Evolutionary conservation across 768 basidiomycete species (phyloP).

Genomic region (Boletales sp.): DNA sequence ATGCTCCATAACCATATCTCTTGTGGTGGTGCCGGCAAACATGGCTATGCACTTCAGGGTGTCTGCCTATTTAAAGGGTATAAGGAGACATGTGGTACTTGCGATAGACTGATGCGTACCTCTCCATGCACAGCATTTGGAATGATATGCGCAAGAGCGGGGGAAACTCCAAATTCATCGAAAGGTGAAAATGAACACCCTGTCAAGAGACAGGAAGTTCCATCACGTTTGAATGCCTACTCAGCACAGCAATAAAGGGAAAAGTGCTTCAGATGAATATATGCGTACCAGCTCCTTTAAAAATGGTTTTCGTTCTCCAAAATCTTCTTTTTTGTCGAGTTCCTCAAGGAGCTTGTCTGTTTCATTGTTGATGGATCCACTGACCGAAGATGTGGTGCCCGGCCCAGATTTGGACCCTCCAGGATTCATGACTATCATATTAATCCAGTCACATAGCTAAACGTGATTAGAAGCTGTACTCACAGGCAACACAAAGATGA

Average conservation of each 20-base stretch:
- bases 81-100: not conserved
- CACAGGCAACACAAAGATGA: conserved; percentile 1
- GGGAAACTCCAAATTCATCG: not conserved
- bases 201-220: not conserved
- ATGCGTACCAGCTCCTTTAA: not conserved
- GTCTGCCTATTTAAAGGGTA: not conserved
- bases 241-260: not conserved
- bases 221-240: conserved; percentile 6
- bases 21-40: not conserved
- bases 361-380: not conserved
- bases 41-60: conserved; percentile 1
- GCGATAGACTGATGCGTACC: not conserved
- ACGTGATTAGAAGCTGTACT: not conserved
- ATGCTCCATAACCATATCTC: too few relatives aligned
- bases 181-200: not conserved
- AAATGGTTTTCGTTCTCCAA: not conserved
- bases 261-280: not conserved
- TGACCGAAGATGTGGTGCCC: not conserved
- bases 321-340: not conserved
- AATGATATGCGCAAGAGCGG: not conserved
- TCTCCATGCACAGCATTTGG: not conserved
- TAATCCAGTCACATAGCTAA: not conserved
- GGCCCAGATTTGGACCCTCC: not conserved
- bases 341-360: conserved; percentile 1
- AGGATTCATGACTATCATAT: not conserved